Conservation (phyloP, 2,329 filamentous ascomycete species). For the Cordyceps cicadae region DNA sequence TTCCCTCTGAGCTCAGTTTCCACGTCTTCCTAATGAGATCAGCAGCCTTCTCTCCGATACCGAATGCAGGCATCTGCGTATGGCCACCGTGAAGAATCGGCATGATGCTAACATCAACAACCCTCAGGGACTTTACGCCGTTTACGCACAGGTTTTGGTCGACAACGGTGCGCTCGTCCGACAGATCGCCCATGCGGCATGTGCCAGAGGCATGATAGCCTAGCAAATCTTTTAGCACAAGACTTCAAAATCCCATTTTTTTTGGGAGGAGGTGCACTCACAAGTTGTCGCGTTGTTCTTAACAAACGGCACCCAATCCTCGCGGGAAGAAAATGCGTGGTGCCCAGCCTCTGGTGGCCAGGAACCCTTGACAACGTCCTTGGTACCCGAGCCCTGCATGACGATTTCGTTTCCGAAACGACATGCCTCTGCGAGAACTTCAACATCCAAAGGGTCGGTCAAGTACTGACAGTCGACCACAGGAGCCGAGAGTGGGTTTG, state of each 20-base stretch:
- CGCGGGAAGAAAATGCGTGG: conserved; percentile 42
- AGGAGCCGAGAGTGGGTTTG: conserved; percentile 42
- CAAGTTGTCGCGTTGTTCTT: conserved; percentile 53
- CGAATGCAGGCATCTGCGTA: conserved; percentile 51
- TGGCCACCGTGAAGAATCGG: conserved; percentile 38
- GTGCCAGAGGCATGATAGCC: conserved; percentile 51
- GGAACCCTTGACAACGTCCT: conserved; percentile 49
- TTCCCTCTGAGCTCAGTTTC: not conserved
- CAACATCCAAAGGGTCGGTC: conserved; percentile 46
- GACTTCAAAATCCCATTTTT: not conserved
- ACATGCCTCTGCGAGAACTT: conserved; percentile 52
- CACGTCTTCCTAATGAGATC: conserved; percentile 38
- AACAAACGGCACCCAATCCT: conserved; percentile 51
- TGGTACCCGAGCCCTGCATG: conserved; percentile 48
- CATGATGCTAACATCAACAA: conserved; percentile 46
- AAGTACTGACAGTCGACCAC: conserved; percentile 52
- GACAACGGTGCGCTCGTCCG: conserved; percentile 41
- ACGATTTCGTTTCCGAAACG: conserved; percentile 53
- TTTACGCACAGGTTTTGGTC: conserved; percentile 44
- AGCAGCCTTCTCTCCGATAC: conserved; percentile 43
- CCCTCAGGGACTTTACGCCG: conserved; percentile 44
- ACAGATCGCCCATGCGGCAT: conserved; percentile 45
- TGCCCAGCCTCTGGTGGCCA: conserved; percentile 48
- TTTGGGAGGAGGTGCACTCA: conserved; percentile 27
- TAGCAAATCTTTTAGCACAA: conserved; percentile 13